Base-by-base conservation (phyloP, 805 yeast genomes). In the Nakazawaea wickerhamii region DNA sequence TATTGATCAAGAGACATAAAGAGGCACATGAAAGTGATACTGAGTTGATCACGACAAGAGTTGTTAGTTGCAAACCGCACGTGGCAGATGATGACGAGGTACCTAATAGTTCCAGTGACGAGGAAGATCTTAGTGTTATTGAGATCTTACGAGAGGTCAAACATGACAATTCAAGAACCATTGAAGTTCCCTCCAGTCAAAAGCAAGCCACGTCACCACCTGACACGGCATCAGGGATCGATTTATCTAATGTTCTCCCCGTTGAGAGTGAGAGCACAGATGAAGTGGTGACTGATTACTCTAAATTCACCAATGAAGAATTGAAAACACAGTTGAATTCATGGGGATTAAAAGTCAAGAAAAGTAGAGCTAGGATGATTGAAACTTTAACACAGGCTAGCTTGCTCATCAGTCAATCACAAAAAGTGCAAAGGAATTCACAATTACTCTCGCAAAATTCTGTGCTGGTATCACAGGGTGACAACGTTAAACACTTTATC, bases 281-380 rank as follows among this genome's bases (percentile, higher is more conserved):
- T 5, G 14, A 13, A 14, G 9, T 15, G 26, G 32, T 20, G 18
- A 27, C 30, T 17, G 54, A 55, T 15, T 36, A 47, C 57, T 21
- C 37, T 5, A 15, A 37, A 6, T 32, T 26, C 2, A 48, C 52
- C 3, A 45, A 48, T 9, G 49, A 48, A 9, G 55, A 59, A 34
- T 41, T 61, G 23, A 55, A 49, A 30, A 44, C 47, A 18, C 56
- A 55, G 40, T 51, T 67, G 37, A 45, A 46, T 7, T 53, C 50
- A 17, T 66, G 70, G 70, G 70, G 66, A 1, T 48, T 70, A 40
- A 67, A 67, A 43, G 67, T 68, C 2, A 55, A 54, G 5, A 59
- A 52, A 48, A 54, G 63, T 7, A 55, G 60, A 41, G 41, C 44
- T 6, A 57, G 59, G 38, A 66, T 66, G 71, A 48, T 67, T 9